Base-by-base conservation (phyloP, 1,284 basidiomycete species). In the Cystobasidium slooffiae region DNA sequence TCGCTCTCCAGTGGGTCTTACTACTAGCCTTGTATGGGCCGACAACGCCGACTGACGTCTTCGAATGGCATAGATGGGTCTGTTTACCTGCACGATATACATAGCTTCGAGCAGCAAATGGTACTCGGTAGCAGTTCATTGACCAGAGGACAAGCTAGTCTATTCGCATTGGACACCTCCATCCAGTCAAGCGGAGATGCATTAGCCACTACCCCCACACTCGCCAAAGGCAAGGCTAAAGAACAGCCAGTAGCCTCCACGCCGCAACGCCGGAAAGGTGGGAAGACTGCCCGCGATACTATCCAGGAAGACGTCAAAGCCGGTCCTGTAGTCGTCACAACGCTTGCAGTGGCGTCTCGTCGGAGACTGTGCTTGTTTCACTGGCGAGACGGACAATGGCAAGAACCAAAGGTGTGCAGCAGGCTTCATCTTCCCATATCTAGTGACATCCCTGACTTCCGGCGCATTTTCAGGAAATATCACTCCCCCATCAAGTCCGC, bases 311-410 rank as follows among this genome's bases (percentile, higher is more conserved):
- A 73, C 5, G 1, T 6, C 7, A 55, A 22, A 18, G 69, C 55
- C 9, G 62, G 51, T 9, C 75, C 75, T 31, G 46, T 52, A 7
- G 70, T 76, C n/a, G 52, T 92, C n/a, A 91, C 92, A 0, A 87
- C 88, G 72, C 85, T 99, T 9, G 86, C 93, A 4, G 86, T 98
- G 7, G 95, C 93, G 16, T 95, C 94, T 80, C 85, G 90, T 77
- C 87, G 94, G 76, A 93, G 90, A 81, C 87, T 94, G 0, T 88
- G 96, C 1, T 83, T 97, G 12, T 94, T 94, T 80, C 86, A 88
- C 3, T 97, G 94, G 93, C 89, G 87, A 77, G 91, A 94, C 78
- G 91, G 92, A 24, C 89, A 92, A 78, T 86, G 90, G 55, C 90
- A 91, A 81, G 90, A 89, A 58, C 84, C 86, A 52, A 89, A 89